A percentile compares a stretch with the other conserved stretches of the same genome.
phyloP scores from a whole-genome alignment of 345 rosid species.

The Cardamine chenopodiifolia region DNA sequence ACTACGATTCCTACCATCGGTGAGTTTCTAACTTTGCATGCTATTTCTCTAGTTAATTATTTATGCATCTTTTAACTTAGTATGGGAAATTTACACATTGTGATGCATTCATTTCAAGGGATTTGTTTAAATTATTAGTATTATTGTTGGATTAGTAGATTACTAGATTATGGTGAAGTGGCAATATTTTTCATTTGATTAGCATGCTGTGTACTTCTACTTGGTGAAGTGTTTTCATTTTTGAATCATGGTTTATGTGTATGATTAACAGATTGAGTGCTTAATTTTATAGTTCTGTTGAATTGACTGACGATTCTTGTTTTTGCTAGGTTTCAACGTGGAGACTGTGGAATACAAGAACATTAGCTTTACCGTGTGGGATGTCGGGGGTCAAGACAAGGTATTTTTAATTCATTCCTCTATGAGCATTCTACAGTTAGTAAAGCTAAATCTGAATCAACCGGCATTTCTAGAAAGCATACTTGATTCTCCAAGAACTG shows the following conservation, averaged over 20 bases:
- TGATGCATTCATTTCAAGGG: neutral
- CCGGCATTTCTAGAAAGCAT: neutral
- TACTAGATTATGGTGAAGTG: neutral
- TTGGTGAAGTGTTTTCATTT: neutral
- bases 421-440: neutral
- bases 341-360: conserved; percentile 83
- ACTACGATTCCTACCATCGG: conserved; percentile 80
- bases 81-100: neutral
- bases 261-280: neutral
- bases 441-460: neutral
- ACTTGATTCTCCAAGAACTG: neutral
- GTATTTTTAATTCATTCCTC: conserved; percentile 35
- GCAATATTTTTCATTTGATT: neutral
- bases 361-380: conserved; percentile 82
- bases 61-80: neutral
- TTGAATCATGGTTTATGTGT: neutral
- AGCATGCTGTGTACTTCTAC: neutral
- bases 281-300: neutral
- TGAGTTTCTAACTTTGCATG: conserved; percentile 33
- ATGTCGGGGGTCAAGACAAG: conserved; percentile 84
- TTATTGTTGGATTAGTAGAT: neutral
- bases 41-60: neutral
- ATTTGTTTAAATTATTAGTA: neutral
- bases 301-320: neutral
- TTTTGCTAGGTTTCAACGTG: conserved; percentile 61